A percentile compares a stretch with the other conserved stretches of the same genome.
phyloP scores from a whole-genome alignment of 495 filamentous ascomycete species.

The Chaetomium cochliodes region DNA sequence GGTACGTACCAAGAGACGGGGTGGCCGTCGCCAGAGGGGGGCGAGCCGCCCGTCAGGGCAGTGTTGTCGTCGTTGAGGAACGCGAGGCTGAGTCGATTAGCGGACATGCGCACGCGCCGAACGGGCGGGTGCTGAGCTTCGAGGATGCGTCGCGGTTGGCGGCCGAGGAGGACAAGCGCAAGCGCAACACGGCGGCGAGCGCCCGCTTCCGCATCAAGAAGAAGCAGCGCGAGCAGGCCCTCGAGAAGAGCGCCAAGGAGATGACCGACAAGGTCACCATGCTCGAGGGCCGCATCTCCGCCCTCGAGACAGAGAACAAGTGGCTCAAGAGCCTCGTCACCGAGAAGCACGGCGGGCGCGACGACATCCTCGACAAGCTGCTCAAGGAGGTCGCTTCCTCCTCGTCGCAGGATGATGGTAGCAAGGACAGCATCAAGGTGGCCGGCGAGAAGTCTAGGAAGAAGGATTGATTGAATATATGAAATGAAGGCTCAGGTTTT shows the following conservation, averaged over 20 bases:
- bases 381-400: conserved; percentile 40
- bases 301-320: conserved; percentile 92
- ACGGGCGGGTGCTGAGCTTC: conserved; percentile 44
- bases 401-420: conserved; percentile 1
- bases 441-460: conserved; percentile 4
- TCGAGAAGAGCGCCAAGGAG: conserved; percentile 88
- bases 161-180: conserved; percentile 95
- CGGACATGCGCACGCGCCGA: conserved; percentile 9
- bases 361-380: conserved; percentile 47
- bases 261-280: conserved; percentile 77
- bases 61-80: conserved; percentile 46
- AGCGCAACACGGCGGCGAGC: conserved; percentile 91
- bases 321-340: conserved; percentile 93
- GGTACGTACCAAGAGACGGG: conserved; percentile 37
- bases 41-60: not conserved
- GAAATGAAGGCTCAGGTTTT: not conserved
- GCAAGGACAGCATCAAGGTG: conserved; percentile 18
- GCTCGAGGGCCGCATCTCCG: conserved; percentile 77
- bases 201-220: conserved; percentile 98
- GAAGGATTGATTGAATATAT: conserved; percentile 1
- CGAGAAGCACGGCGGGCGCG: conserved; percentile 75
- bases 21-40: not conserved
- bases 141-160: conserved; percentile 73
- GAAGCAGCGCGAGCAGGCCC: conserved; percentile 94
- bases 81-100: conserved; percentile 50